Base-by-base conservation (phyloP, 2,329 filamentous ascomycete species). In the Nothophaeocryptopus gaeumannii region DNA sequence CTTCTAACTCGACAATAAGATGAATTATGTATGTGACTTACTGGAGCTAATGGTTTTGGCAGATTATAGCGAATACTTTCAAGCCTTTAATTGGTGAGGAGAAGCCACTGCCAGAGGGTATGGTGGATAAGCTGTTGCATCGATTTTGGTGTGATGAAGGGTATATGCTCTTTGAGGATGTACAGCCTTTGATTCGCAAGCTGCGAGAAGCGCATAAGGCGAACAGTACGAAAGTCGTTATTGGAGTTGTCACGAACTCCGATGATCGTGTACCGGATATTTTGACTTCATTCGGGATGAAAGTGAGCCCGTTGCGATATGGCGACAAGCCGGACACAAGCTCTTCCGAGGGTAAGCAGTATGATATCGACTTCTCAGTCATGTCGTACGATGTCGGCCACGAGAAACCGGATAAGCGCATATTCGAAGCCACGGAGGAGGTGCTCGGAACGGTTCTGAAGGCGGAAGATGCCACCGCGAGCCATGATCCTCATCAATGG, bases 191-290 rank as follows among this genome's bases (percentile, higher is more conserved):
- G 9, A 72, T 84, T 16, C 51, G 64, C 13, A 63, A 63, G 12
- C 53, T 83, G 4, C 68, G 70, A 8, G 49, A 59, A 5, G 42
- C 49, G 2, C 55, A 59, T 8, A 39, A 43, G 20, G 46, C 40
- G n/a, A 42, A 34, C 1, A 35, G 54, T 9, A 49, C 55, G 5
- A 45, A 54, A 7, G 49, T 67, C n/a, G 67, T 81, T 1, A 67
- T 82, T 5, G 82, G 81, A 20, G 70, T 85, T 5, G 74, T 85
- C 43, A 81, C 81, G 9, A 85, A 85, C 61, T 84, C 81, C 0
- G 82, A 86, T 56, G 74, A 80, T 60, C 72, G 82, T n/a, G 78
- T 84, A 0, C 74, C 76, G 0, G 65, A 65, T 20, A 73, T 85
- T 15, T 64, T 85, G 3, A 65, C 72, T 0, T 79, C 78, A 0